phyloP scores from a whole-genome alignment of 768 basidiomycete species.

The Cystobasidium onofrii region DNA sequence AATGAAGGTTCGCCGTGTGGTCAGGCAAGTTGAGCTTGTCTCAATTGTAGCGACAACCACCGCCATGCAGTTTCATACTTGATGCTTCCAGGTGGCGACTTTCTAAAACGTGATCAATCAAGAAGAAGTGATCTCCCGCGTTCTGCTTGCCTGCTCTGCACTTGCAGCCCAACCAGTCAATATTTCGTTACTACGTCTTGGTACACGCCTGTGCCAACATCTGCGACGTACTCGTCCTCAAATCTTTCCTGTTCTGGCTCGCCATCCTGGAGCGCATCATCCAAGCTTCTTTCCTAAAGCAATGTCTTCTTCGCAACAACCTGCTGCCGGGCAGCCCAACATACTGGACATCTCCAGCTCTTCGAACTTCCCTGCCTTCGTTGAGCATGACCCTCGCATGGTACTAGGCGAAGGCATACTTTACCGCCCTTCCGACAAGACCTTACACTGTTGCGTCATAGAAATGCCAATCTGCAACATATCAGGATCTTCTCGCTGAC shows the following conservation, averaged over 20 bases:
- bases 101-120: too few relatives aligned
- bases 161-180: too few relatives aligned
- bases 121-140: too few relatives aligned
- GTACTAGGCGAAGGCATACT: slow-evolving; percentile 28
- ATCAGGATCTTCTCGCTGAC: neutral
- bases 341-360: slow-evolving; percentile 13
- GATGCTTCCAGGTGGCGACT: too few relatives aligned
- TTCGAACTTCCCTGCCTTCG: slow-evolving; percentile 7
- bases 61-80: too few relatives aligned
- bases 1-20: too few relatives aligned
- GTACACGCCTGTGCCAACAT: too few relatives aligned
- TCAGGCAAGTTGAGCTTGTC: too few relatives aligned
- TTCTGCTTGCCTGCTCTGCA: too few relatives aligned
- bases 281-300: neutral
- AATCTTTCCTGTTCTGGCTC: neutral
- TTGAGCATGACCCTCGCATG: slow-evolving; percentile 32
- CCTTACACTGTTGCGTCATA: slow-evolving; percentile 23
- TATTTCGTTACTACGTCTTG: too few relatives aligned
- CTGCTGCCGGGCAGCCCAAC: neutral
- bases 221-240: too few relatives aligned
- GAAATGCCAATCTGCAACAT: neutral
- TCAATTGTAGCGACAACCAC: too few relatives aligned
- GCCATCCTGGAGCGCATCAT: neutral
- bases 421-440: slow-evolving; percentile 29
- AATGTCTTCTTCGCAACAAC: neutral